A percentile compares a stretch with the other conserved stretches of the same genome.
These are phyloP conservation scores for Quercus variabilis DNA, from an alignment of 306 rosid species.

Conservation along the genomic window DNA sequence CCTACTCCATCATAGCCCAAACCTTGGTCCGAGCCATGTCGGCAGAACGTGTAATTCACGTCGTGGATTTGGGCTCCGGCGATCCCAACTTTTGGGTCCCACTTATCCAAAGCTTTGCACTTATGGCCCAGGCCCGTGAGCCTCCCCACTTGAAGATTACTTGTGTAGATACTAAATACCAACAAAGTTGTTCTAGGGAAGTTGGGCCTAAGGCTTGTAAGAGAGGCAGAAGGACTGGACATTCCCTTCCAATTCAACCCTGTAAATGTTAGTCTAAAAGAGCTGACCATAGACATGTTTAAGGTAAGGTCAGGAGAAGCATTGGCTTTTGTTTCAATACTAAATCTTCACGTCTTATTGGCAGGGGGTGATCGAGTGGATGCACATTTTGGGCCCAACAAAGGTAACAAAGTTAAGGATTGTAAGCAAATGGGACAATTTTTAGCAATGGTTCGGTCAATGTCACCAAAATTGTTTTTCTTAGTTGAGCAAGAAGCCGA, in stretches of 20 bases:
- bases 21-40: constrained; percentile 9
- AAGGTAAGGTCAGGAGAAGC: constrained; percentile 4
- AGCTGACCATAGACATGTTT: constrained; percentile 8
- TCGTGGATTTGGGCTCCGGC: constrained; percentile 14
- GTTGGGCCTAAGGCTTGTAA: constrained; percentile 14
- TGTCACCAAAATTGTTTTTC: constrained; percentile 22
- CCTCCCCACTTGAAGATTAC: constrained; percentile 15
- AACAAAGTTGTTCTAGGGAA: not conserved
- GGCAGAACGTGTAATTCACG: not conserved
- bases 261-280: constrained; percentile 1
- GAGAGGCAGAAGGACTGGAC: not conserved
- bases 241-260: constrained; percentile 12
- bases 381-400: not conserved
- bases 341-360: constrained; percentile 15
- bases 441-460: constrained; percentile 9
- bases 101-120: not conserved
- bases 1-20: constrained; percentile 9
- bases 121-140: not conserved
- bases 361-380: constrained; percentile 4
- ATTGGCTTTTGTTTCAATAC: constrained; percentile 6
- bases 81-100: constrained; percentile 13
- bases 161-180: not conserved
- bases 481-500: constrained; percentile 28
- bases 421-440: constrained; percentile 15
- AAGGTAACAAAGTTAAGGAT: not conserved